Evolutionary conservation across 2,329 filamentous ascomycete species (phyloP), one percentile per base, ranked within the genome.

Genomic region (Pseudophaeomoniella oleicola): DNA sequence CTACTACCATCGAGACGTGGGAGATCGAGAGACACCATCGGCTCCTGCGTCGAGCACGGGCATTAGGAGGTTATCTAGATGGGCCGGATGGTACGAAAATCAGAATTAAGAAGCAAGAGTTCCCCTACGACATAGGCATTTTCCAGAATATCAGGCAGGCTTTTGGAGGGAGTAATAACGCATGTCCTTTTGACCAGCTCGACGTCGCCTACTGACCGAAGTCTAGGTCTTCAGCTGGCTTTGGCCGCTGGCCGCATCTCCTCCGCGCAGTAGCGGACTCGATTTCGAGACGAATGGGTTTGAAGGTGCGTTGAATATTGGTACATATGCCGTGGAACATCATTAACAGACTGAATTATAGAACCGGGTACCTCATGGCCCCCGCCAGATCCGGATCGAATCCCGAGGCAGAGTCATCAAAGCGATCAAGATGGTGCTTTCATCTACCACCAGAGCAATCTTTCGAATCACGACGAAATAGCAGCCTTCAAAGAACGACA

Each of bases 1-100:
- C 67, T 2, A 78, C 72, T 1, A 77, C 74, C 0, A 78, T 79
- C 41, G 75, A 79, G 50, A 63, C 66, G 27, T 79, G 75, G 75
- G 75, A 68, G 44, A 65, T 67, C 35, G 64, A 66, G 44, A 49
- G 64, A 38, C 64, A 68, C 40, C 52, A 58, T 27, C 63, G 60
- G 3, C 50, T 68, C 4, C 46, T 66, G 19, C 57, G 62, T 29
- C 56, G 63, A 37, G 60, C 64, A 9, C 56, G 58, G 16, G 54
- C 55, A 22, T 62, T 72, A 14, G 74, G 75, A 1, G 75, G 75
- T 4, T 72, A 64, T 40, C 57, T 79, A 1, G 60, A 72, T 22
- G 70, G 64, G 0, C 71, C 72, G 0, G 69, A 75, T 32, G 75
- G 75, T 2, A 53, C 56, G 2, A 60, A 60, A 41, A 47, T 78